phyloP scores from a whole-genome alignment of 139 green algal species.

The Mychonastes homosphaera region DNA sequence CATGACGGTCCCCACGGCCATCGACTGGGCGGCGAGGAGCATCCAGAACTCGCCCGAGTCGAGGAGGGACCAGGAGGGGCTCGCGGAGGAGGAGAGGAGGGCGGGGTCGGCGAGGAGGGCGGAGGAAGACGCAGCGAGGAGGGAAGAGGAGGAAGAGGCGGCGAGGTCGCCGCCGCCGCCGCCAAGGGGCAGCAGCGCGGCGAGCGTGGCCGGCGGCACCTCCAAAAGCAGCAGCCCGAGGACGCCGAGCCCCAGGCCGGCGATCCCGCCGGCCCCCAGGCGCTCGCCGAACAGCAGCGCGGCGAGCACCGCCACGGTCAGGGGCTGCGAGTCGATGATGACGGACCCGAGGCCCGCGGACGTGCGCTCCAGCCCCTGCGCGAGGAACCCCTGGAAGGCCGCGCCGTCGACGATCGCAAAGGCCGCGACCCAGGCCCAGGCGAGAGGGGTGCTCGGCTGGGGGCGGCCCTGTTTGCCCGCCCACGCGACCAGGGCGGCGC shows the following conservation, averaged over 20 bases:
- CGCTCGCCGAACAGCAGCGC: slow-evolving; percentile 84
- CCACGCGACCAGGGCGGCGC: slow-evolving; percentile 71
- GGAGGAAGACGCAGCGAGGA: too few relatives aligned
- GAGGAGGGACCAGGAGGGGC: slow-evolving; percentile 18
- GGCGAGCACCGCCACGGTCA: slow-evolving; percentile 89
- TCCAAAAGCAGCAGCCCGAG: slow-evolving; percentile 80
- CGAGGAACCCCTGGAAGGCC: slow-evolving; percentile 88
- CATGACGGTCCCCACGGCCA: slow-evolving; percentile 96
- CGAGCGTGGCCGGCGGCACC: slow-evolving; percentile 56
- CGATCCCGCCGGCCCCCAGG: slow-evolving; percentile 34
- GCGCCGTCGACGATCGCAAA: slow-evolving; percentile 90
- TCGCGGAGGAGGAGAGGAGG: too few relatives aligned
- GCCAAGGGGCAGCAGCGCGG: too few relatives aligned
- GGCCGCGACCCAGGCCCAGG: slow-evolving; percentile 69
- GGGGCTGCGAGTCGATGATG: slow-evolving; percentile 95
- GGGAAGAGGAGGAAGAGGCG: too few relatives aligned
- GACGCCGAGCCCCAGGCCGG: slow-evolving; percentile 74
- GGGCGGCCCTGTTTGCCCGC: slow-evolving; percentile 45
- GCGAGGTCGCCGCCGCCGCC: too few relatives aligned
- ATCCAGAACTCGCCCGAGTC: slow-evolving; percentile 90
- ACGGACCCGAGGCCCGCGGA: slow-evolving; percentile 71
- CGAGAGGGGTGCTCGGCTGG: slow-evolving; percentile 44
- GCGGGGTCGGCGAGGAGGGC: too few relatives aligned
- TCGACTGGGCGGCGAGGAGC: slow-evolving; percentile 91
- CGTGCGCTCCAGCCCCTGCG: slow-evolving; percentile 76